Evolutionary conservation across 345 rosid species (phyloP), one percentile per base, ranked within the genome.

Genomic region (Linum usitatissimum): DNA sequence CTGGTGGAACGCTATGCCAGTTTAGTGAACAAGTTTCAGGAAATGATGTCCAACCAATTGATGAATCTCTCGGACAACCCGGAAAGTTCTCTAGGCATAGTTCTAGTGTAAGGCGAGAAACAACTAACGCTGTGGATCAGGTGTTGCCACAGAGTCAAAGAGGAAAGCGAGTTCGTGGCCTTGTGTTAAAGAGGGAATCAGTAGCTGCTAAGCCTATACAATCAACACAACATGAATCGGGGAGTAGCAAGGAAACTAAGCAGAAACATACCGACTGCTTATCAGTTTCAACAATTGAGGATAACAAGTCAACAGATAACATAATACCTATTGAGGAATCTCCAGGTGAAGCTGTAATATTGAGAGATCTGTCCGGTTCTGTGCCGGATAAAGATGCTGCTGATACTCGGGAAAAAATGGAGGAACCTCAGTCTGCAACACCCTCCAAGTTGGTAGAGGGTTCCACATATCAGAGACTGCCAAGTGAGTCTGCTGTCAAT

Each of bases 171-270:
- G 53, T 19, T 61, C 19, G 7, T 9, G 64, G 53, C 42, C 45
- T 14, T 45, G 21, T 31, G 42, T 19, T 10, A 19, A 49, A 73
- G 55, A 53, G 45, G 62, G 68, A 61, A 64, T 62, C 65, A 0
- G 9, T 64, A 10, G 55, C 9, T n/a, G 72, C 64, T 66, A 66
- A 66, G 42, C 51, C 58, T 20, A 76, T 70, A 57, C 63, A 54
- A 38, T 72, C 69, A 17, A 18, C 68, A 48, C 55, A 67, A 21
- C 63, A 6, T 23, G 7, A 64, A 28, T 64, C 55, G 9, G 61
- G 9, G 70, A 30, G 20, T 30, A 30, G 49, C 20, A 59, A 55
- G 18, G 30, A 42, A 42, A 42, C 10, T 13, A 42, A 14, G 15
- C 12, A 42, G 15, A 14, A 14, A 42, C 14, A 9, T 8, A 42